Conservation (phyloP, 2,329 filamentous ascomycete species). For the Mycosphaerelloides madeirae region DNA sequence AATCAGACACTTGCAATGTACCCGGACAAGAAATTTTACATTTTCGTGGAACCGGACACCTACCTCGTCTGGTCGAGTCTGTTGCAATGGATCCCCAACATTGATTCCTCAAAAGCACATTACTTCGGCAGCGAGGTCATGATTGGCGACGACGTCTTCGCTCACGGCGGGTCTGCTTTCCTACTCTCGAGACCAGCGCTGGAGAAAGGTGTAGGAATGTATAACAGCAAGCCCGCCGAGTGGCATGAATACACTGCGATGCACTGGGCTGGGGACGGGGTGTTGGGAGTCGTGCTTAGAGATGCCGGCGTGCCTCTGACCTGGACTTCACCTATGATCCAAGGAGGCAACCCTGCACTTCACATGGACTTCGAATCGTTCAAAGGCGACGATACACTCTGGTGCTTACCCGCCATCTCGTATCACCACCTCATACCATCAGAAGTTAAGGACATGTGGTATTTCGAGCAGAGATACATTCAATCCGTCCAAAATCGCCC, state of each 20-base stretch:
- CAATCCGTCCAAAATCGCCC: slow-evolving; percentile 16
- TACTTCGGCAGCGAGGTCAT: slow-evolving; percentile 54
- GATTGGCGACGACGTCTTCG: slow-evolving; percentile 39
- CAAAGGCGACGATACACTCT: slow-evolving; percentile 29
- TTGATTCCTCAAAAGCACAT: slow-evolving; percentile 45
- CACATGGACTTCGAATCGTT: slow-evolving; percentile 35
- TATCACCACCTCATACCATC: slow-evolving; percentile 30
- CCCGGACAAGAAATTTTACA: slow-evolving; percentile 53
- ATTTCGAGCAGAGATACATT: slow-evolving; percentile 29
- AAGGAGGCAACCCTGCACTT: slow-evolving; percentile 38
- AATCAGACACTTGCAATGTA: slow-evolving; percentile 29
- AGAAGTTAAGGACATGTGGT: slow-evolving; percentile 25
- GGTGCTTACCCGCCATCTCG: slow-evolving; percentile 41
- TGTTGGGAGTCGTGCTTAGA: slow-evolving; percentile 47
- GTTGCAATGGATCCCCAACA: slow-evolving; percentile 48
- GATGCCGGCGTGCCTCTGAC: slow-evolving; percentile 41
- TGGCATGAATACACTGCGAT: slow-evolving; percentile 41
- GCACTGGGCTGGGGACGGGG: slow-evolving; percentile 53
- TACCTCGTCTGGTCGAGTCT: slow-evolving; percentile 53
- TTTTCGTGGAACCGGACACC: slow-evolving; percentile 58
- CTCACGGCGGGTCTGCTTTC: slow-evolving; percentile 41
- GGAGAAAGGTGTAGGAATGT: slow-evolving; percentile 32
- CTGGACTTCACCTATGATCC: slow-evolving; percentile 40
- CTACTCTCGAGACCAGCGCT: slow-evolving; percentile 40
- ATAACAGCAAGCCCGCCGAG: slow-evolving; percentile 35